phyloP scores from a whole-genome alignment of 768 basidiomycete genomes.

The Clavaria fumosa region DNA sequence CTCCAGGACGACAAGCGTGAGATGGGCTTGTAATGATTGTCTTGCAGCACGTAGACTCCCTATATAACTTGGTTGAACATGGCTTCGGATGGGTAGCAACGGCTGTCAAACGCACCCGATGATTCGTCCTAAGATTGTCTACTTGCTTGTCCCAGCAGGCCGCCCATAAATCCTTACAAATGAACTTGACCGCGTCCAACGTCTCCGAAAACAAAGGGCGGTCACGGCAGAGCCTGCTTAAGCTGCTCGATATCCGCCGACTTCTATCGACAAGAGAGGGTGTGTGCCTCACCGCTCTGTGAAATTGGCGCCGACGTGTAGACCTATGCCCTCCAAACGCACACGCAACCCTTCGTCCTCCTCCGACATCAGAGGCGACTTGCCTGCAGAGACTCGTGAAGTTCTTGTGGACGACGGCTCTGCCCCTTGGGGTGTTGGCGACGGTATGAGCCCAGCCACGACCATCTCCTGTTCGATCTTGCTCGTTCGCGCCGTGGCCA shows the following conservation, averaged over 20 bases:
- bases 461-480: constrained; percentile 67
- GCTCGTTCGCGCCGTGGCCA: constrained; percentile 52
- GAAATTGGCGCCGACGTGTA: constrained; percentile 76
- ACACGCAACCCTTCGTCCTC: constrained; percentile 58
- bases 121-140: constrained; percentile 90
- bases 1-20: constrained; percentile 68
- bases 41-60: constrained; percentile 91
- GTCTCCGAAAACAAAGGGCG: constrained; percentile 65
- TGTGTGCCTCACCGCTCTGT: constrained; percentile 55
- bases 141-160: constrained; percentile 91
- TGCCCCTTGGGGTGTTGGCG: constrained; percentile 22
- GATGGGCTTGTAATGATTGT: constrained; percentile 80
- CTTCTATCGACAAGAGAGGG: neutral
- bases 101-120: constrained; percentile 42
- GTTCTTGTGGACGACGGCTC: constrained; percentile 24
- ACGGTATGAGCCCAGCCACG: constrained; percentile 56
- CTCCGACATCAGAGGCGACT: constrained; percentile 33
- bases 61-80: constrained; percentile 16
- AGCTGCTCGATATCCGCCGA: neutral
- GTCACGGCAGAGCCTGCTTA: constrained; percentile 55
- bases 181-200: constrained; percentile 83
- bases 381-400: constrained; percentile 19
- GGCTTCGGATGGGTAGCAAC: neutral
- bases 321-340: constrained; percentile 69
- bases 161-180: constrained; percentile 93